These are phyloP conservation scores for Neostapfia colusana DNA, from an alignment of 176 grass and related monocot genomes.

Conservation along the genomic window DNA sequence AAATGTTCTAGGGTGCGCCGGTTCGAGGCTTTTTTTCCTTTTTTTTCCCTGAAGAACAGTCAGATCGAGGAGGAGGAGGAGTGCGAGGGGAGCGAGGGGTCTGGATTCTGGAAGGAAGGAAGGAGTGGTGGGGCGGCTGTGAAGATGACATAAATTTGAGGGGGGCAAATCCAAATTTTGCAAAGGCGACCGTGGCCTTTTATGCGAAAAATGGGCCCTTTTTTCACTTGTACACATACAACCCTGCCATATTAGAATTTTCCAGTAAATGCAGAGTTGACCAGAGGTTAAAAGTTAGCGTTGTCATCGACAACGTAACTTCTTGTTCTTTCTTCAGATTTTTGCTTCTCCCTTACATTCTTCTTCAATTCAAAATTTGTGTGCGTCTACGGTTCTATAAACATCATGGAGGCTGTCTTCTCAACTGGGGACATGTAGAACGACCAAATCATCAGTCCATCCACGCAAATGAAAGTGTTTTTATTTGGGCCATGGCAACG, in stretches of 20 bases:
- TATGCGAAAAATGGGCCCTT: background rate
- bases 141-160: background rate
- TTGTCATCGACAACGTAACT: background rate
- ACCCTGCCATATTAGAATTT: background rate
- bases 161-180: background rate
- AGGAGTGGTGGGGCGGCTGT: background rate
- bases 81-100: conserved; percentile 29
- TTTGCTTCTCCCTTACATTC: background rate
- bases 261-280: background rate
- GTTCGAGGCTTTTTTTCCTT: background rate
- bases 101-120: background rate
- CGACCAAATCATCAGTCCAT: no score
- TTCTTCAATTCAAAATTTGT: no score
- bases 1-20: conserved; percentile 31
- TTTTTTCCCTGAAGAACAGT: background rate
- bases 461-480: no score
- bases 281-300: background rate
- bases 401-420: no score
- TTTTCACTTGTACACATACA: background rate
- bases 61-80: background rate
- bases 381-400: no score
- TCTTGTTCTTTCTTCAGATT: background rate
- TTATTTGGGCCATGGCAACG: no score
- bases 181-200: background rate
- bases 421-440: no score